These are phyloP conservation scores for Chrysanthemum lavandulifolium DNA, from an alignment of 129 eudicot species.

Conservation along the genomic window DNA sequence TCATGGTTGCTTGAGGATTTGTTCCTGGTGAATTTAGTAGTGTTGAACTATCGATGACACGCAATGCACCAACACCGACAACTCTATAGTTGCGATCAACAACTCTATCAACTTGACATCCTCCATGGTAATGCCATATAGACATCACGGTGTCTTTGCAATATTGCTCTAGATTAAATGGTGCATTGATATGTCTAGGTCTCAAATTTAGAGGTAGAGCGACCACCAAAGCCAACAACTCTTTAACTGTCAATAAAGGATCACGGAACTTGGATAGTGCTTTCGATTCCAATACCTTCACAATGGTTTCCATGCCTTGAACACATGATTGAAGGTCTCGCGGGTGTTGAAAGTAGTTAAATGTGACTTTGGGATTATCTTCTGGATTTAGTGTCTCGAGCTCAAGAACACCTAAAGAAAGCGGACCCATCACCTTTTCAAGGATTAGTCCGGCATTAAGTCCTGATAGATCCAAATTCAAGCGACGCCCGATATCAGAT, in stretches of 20 bases:
- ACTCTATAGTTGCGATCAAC: conserved; percentile 68
- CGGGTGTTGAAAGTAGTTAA: conserved; percentile 69
- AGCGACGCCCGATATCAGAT: not conserved
- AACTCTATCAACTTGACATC: conserved; percentile 75
- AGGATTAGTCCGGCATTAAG: conserved; percentile 60
- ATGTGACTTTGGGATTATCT: conserved; percentile 70
- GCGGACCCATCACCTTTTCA: conserved; percentile 70
- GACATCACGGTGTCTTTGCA: conserved; percentile 84
- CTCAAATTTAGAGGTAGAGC: conserved; percentile 59
- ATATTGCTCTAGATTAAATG: conserved; percentile 45
- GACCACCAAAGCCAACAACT: conserved; percentile 33
- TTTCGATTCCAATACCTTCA: conserved; percentile 53
- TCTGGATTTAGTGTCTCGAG: conserved; percentile 48
- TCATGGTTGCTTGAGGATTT: conserved; percentile 94
- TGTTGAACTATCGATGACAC: conserved; percentile 85
- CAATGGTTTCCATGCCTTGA: conserved; percentile 57
- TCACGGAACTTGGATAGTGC: conserved; percentile 46
- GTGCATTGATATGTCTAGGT: conserved; percentile 32
- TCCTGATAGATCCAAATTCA: conserved; percentile 23
- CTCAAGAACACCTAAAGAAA: conserved; percentile 53
- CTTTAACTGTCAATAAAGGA: conserved; percentile 41
- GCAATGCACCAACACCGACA: conserved; percentile 50
- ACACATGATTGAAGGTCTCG: conserved; percentile 72
- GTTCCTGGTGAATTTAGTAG: conserved; percentile 83
- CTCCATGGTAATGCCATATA: conserved; percentile 98